Base-by-base conservation (phyloP, 1,284 basidiomycete species). In the Thelephora terrestris region DNA sequence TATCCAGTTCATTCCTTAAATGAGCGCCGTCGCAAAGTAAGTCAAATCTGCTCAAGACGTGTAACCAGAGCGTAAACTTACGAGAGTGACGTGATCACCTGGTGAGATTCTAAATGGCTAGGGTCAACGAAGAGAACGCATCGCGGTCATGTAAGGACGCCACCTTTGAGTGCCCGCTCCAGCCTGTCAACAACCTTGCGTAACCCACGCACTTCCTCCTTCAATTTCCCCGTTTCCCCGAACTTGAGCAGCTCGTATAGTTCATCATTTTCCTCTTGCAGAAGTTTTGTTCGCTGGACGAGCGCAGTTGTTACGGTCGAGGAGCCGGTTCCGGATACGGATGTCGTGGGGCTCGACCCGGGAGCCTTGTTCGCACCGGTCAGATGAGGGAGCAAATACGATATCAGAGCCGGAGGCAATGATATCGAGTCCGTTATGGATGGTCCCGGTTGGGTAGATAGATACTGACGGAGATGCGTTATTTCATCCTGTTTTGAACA, bases 251-350 rank as follows among this genome's bases (percentile, higher is more conserved):
- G 64, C 46, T 79, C 75, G 57, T 53, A 57, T 52, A 63, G 59
- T 51, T 90, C 86, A 53, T 90, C 85, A 51, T 90, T 90, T 64
- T 90, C 86, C 47, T 85, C 80, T 61, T 90, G 87, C 7, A 90
- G 67, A 7, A 81, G 63, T 49, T 76, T 78, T 24, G 77, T 73
- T 45, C 85, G 72, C 58, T 87, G 84, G 0, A 76, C 79, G 48
- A 90, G 71, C 3, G 86, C 86, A 16, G 78, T 69, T 24, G 75
- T 75, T 24, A 85, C 79, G 1, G 83, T 81, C 25, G 39, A 42
- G 21, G 39, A 42, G 53, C 70, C 74, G 12, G 5, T 32, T 32
- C 29, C 29, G 4, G 80, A 79, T 18, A 64, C 53, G 14, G 64
- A 58, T 38, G 67, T 61, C 45, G 73, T 59, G 49, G 66, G 54